Evolutionary conservation across 352 stramenopile species (phyloP).

Genomic region (Phytophthora europaea): DNA sequence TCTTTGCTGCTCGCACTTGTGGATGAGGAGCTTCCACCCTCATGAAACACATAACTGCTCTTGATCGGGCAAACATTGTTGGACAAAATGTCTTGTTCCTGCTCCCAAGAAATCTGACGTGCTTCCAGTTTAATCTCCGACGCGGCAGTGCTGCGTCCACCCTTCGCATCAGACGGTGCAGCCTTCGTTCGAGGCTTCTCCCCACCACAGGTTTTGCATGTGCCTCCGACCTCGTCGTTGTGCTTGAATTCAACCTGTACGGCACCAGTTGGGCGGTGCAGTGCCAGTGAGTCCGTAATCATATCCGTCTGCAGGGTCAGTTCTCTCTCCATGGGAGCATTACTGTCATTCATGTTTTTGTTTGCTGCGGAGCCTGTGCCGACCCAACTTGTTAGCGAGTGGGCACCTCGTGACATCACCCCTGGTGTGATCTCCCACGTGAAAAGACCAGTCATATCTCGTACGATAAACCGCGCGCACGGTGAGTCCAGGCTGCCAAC

Average conservation of each 20-base stretch:
- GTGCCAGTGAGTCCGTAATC: constrained; percentile 39
- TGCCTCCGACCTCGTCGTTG: constrained; percentile 37
- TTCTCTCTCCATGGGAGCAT: constrained; percentile 45
- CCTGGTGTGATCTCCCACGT: constrained; percentile 84
- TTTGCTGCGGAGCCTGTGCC: not conserved
- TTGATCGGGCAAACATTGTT: constrained; percentile 79
- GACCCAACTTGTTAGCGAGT: constrained; percentile 34
- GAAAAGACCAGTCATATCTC: constrained; percentile 89
- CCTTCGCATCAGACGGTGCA: constrained; percentile 36
- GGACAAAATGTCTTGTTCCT: constrained; percentile 66
- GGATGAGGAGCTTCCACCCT: constrained; percentile 40
- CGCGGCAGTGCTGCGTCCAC: constrained; percentile 11
- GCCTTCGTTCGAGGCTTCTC: constrained; percentile 53
- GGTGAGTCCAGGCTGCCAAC: constrained; percentile 83
- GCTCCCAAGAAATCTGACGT: constrained; percentile 66
- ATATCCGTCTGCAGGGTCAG: constrained; percentile 52
- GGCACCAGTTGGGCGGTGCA: constrained; percentile 55
- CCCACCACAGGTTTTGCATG: constrained; percentile 68
- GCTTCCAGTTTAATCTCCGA: constrained; percentile 48
- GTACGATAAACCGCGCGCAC: constrained; percentile 78
- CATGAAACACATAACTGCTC: constrained; percentile 83
- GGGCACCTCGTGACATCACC: constrained; percentile 26
- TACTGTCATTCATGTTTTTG: constrained; percentile 6
- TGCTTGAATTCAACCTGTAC: constrained; percentile 75
- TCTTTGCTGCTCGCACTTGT: constrained; percentile 18